Evolutionary conservation across 2,329 filamentous ascomycete species (phyloP).

Genomic region (Lecanicillium sp.): DNA sequence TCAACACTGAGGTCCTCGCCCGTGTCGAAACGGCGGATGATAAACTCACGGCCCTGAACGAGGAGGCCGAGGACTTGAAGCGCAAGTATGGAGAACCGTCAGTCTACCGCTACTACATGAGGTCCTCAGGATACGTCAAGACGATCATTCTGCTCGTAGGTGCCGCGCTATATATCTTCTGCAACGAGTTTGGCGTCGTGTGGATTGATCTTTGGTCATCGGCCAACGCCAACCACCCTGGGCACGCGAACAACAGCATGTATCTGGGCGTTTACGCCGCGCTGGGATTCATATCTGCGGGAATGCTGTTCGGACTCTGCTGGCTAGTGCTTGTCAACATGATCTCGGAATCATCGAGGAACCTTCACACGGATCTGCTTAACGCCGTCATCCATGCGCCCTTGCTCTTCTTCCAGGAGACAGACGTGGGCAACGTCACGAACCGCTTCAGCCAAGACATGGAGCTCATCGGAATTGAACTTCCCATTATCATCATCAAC

Average conservation of each 20-base stretch:
- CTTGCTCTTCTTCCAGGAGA: slow-evolving; percentile 29
- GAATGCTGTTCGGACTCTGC: neutral
- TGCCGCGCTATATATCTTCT: slow-evolving; percentile 15
- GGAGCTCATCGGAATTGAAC: slow-evolving; percentile 31
- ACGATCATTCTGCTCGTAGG: slow-evolving; percentile 16
- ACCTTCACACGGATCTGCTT: neutral
- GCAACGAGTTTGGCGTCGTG: slow-evolving; percentile 19
- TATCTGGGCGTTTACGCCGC: slow-evolving; percentile 17
- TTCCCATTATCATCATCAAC: slow-evolving; percentile 24
- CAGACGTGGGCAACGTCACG: slow-evolving; percentile 29
- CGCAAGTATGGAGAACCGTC: slow-evolving; percentile 15
- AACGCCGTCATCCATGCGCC: slow-evolving; percentile 18
- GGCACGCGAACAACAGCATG: slow-evolving; percentile 18
- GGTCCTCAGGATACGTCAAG: slow-evolving; percentile 14
- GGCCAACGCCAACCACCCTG: slow-evolving; percentile 15
- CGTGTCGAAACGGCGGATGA: slow-evolving; percentile 11
- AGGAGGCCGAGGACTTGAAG: slow-evolving; percentile 11
- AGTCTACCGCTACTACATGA: slow-evolving; percentile 19
- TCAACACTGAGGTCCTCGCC: neutral
- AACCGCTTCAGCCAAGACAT: slow-evolving; percentile 37
- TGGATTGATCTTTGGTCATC: slow-evolving; percentile 23
- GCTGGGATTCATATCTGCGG: neutral
- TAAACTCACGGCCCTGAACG: slow-evolving; percentile 10
- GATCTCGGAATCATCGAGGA: slow-evolving; percentile 11
- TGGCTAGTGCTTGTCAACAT: slow-evolving; percentile 1